Base-by-base conservation (phyloP, 768 basidiomycete species). In the Lyophyllum shimeji region DNA sequence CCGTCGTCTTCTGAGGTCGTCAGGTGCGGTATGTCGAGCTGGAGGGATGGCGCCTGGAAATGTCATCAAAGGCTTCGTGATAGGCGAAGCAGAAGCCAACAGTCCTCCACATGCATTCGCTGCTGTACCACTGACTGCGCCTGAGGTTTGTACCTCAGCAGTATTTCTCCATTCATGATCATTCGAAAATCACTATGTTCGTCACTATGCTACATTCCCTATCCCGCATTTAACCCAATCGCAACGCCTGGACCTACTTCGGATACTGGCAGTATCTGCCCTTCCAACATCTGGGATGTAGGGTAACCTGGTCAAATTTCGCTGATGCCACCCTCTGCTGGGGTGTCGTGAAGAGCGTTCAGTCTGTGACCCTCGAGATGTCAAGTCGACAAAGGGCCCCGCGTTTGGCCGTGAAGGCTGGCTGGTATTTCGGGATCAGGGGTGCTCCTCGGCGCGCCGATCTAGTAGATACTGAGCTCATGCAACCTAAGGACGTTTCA, bases 241-340 rank as follows among this genome's bases (percentile, higher is more conserved):
- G 50, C 44, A 55, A 52, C 53, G 40, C 37, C 27, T 52, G 58
- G 55, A 55, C 50, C 6, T 33, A 12, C 31, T 33, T 33, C 7
- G n/a, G n/a, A n/a, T n/a, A n/a, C n/a, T n/a, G n/a, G n/a, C 34
- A 37, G 7, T 24, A 55, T 24, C n/a, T 34, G 20, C 11, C 49
- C 47, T 21, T 34, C 3, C 47, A 25, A 57, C 40, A 49, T 51
- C 34, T 50, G 7, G 20, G 20, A 49, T 34, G 34, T 40, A 50
- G n/a, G n/a, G 33, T 17, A 21, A 50, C 34, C 48, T 17, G 23
- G 37, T 25, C 33, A 50, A 50, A 31, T 49, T n/a, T 7, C 21
- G 27, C n/a, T 33, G 21, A 33, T 20, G 12, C 25, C 3, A 18
- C 24, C 43, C 25, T 11, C 43, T 40, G 18, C 7, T 18, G 11